Evolutionary conservation across 2,329 filamentous ascomycete genomes (phyloP), one percentile per base, ranked within the genome.

Genomic region (Daldinia sp.): DNA sequence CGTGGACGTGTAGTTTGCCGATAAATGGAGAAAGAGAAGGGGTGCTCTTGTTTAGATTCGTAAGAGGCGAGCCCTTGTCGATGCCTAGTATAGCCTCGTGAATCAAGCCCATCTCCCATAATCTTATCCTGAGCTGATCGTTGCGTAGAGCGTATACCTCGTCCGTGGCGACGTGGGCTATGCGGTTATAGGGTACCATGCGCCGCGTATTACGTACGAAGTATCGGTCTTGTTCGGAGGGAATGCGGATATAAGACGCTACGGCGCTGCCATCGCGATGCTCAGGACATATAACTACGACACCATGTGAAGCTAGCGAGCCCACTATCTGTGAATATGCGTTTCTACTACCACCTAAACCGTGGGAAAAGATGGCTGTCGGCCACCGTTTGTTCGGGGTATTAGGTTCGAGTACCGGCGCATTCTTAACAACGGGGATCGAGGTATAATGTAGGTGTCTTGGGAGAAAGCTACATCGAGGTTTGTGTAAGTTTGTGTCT

Each of bases 311-410:
- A 3, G 93, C 91, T 25, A 96, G 79, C 0, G 91, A 92, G 13
- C 91, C 91, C 15, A 85, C 89, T 21, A 96, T 79, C 72, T 94
- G 90, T n/a, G 91, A 94, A 78, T 96, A 96, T 9, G 91, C 87
- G 71, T 95, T 95, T 68, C 91, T 85, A 62, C 87, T 89, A 34
- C 93, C 93, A 34, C 91, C 93, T 1, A 96, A 82, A 0, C 93
- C 93, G 73, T 96, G 93, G 1, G 92, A 95, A 77, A 96, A 96
- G 65, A 96, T 82, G 80, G 93, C 88, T 0, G 92, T 90, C 0
- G 93, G 92, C 90, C 91, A 95, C 78, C 87, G 81, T 58, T 81
- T 79, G 61, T 79, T 77, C 3, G 79, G 72, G 3, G 80, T 78
- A 9, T 79, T 71, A 61, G 86, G 72, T 61, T 80, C 62, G 73